A percentile compares a stretch with the other conserved stretches of the same genome.
These are phyloP conservation scores for Candida glaebosa DNA, from an alignment of 805 yeast species.

Conservation along the genomic window DNA sequence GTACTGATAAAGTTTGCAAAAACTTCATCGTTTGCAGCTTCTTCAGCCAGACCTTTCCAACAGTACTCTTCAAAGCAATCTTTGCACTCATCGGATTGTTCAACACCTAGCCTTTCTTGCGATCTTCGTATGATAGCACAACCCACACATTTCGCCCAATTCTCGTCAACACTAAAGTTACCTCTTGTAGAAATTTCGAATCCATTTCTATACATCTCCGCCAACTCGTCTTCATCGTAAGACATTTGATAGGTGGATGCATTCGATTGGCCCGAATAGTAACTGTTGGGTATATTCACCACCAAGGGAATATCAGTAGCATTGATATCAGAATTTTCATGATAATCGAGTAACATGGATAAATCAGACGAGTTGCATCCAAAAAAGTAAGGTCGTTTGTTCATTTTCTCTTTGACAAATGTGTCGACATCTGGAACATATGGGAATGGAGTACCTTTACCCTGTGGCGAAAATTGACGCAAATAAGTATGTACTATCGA, in stretches of 20 bases:
- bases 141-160: slow-evolving; percentile 72
- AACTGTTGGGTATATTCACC: slow-evolving; percentile 73
- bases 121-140: slow-evolving; percentile 82
- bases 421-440: slow-evolving; percentile 70
- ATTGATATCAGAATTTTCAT: slow-evolving; percentile 7
- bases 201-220: slow-evolving; percentile 67
- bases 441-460: slow-evolving; percentile 67
- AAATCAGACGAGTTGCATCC: slow-evolving; percentile 73
- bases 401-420: slow-evolving; percentile 56
- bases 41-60: slow-evolving; percentile 56
- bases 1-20: too few species aligned
- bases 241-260: slow-evolving; percentile 69
- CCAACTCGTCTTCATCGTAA: slow-evolving; percentile 55
- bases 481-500: slow-evolving; percentile 30
- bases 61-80: slow-evolving; percentile 71
- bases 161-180: slow-evolving; percentile 63
- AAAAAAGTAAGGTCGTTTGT: slow-evolving; percentile 72
- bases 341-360: slow-evolving; percentile 36
- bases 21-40: too few species aligned
- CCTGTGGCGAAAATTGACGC: slow-evolving; percentile 38
- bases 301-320: slow-evolving; percentile 64
- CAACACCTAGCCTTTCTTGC: slow-evolving; percentile 60
- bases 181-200: slow-evolving; percentile 63
- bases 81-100: slow-evolving; percentile 67
- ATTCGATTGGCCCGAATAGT: slow-evolving; percentile 62